Percentiles rank a stretch among this genome's conserved stretches.
Evolutionary conservation across 2,329 filamentous ascomycete species (phyloP).

Genomic region (Calycina herbarum): DNA sequence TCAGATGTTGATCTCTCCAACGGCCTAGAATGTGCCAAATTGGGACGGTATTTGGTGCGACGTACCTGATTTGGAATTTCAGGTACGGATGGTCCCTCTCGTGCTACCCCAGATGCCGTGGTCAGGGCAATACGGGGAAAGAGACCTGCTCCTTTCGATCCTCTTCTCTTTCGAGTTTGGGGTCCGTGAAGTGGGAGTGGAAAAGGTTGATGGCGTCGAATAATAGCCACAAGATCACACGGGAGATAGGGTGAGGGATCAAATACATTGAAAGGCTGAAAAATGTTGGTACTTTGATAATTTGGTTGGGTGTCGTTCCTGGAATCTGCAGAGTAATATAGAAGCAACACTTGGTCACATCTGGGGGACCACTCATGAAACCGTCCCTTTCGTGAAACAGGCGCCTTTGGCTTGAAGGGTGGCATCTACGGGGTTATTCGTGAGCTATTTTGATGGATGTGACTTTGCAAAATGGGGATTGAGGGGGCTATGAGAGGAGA

Average conservation of each 20-base stretch:
- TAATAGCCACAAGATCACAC: background rate
- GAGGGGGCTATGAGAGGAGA: conserved; percentile 1
- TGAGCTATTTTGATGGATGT: conserved; percentile 1
- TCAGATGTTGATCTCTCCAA: background rate
- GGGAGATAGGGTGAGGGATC: background rate
- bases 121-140: background rate
- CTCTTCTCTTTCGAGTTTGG: background rate
- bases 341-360: conserved; percentile 28
- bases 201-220: background rate
- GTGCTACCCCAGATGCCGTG: background rate
- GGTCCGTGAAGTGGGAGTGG: background rate
- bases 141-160: background rate
- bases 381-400: conserved; percentile 30
- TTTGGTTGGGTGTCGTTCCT: conserved; percentile 15
- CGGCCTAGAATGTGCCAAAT: background rate
- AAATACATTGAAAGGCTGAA: conserved; percentile 1
- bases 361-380: conserved; percentile 30
- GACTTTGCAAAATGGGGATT: background rate
- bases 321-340: conserved; percentile 24
- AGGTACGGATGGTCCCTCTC: background rate
- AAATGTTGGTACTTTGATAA: background rate
- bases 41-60: background rate
- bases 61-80: background rate
- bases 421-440: conserved; percentile 7
- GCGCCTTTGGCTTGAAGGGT: conserved; percentile 18